A percentile compares a stretch with the other conserved stretches of the same genome.
phyloP scores from a whole-genome alignment of 176 grass and related monocot species.

The Cenchrus fungigraminus region DNA sequence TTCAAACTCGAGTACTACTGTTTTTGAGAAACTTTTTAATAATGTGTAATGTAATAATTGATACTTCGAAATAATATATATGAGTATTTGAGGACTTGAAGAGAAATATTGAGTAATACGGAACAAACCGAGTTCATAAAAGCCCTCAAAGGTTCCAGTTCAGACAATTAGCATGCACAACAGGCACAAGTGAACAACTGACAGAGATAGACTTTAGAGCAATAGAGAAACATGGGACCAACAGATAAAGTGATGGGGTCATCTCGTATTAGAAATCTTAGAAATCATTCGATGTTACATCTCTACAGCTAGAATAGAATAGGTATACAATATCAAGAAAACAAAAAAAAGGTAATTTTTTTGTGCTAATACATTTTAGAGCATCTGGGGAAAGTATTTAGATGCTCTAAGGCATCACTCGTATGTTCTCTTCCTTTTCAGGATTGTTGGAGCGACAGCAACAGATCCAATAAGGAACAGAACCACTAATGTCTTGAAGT shows the following conservation, averaged over 20 bases:
- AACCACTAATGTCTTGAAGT: slow-evolving; percentile 89
- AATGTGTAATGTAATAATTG: not conserved
- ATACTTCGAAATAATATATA: not conserved
- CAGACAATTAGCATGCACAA: not conserved
- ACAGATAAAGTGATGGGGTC: slow-evolving; percentile 1
- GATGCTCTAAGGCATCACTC: slow-evolving; percentile 52
- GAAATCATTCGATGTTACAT: slow-evolving; percentile 51
- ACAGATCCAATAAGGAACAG: slow-evolving; percentile 88
- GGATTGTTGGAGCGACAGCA: slow-evolving; percentile 77
- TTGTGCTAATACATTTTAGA: slow-evolving; percentile 29
- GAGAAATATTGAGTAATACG: not conserved
- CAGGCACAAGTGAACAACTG: not conserved
- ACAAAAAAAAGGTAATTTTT: not conserved
- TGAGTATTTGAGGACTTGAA: not conserved
- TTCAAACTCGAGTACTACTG: too few relatives aligned
- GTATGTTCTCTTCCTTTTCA: slow-evolving; percentile 92
- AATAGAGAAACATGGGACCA: not conserved
- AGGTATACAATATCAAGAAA: slow-evolving; percentile 55
- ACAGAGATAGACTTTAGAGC: not conserved
- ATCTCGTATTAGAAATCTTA: slow-evolving; percentile 47
- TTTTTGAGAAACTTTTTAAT: too few relatives aligned
- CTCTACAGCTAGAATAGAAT: slow-evolving; percentile 50
- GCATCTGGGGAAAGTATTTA: slow-evolving; percentile 21
- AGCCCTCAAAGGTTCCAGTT: not conserved
- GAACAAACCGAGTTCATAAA: not conserved